Base-by-base conservation (phyloP, 2,329 filamentous ascomycete genomes). In the Phaeophleospora eucalypticola region DNA sequence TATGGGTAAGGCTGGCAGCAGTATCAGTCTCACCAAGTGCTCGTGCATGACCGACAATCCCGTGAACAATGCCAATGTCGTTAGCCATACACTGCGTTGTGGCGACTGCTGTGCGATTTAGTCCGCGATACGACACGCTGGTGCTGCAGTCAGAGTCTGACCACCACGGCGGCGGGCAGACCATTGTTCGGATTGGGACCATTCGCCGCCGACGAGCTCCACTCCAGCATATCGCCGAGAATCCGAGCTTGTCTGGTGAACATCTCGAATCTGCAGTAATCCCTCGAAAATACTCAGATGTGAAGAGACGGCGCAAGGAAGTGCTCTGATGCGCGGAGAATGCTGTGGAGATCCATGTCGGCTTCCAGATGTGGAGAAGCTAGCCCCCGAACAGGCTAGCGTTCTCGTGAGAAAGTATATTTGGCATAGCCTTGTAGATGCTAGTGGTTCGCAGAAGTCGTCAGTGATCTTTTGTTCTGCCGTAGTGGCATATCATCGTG, bases 91-190 rank as follows among this genome's bases (percentile, higher is more conserved):
- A 10, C 18, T n/a, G 21, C 8, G 7, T 4, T 12, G 16, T 12
- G 14, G 27, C 39, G 39, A 17, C 15, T 41, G 39, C 39, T 33
- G 21, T 18, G 24, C 24, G 7, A 29, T 12, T 7, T 29, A n/a
- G n/a, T n/a, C 18, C 37, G 39, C 1, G 12, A 32, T 27, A 33
- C 21, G 18, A 24, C 19, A 27, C 4, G 2, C 20, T 27, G 19
- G 18, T 41, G 12, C 39, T 41, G 39, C 39, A 33, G 21, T 27
- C 16, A 41, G 18, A 33, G 21, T 41, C 39, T 20, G 39, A 41
- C 24, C 39, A 34, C 39, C 39, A 29, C 24, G 7, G 24, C 24
- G 12, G 24, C 24, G 6, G n/a, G 12, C 24, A 12, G 24, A 29
- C 7, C 24, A 29, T 29, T 29, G 24, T 29, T 29, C 24, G 6